Base-by-base conservation (phyloP, 352 stramenopile genomes). In the Blastocystis hominis region DNA sequence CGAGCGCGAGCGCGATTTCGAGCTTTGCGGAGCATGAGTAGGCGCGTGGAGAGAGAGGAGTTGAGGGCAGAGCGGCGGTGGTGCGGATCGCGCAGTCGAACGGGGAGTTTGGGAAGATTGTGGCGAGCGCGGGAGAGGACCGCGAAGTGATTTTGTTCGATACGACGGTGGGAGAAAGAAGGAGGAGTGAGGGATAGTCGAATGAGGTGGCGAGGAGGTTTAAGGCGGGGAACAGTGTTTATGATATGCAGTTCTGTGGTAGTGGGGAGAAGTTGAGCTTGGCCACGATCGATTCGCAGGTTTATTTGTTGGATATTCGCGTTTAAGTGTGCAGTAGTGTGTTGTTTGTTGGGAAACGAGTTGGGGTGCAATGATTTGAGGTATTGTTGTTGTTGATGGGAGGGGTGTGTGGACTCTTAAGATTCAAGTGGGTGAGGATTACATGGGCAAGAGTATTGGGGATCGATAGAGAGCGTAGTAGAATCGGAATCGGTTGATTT, bases 221-320 rank as follows among this genome's bases (percentile, higher is more conserved):
- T 42, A 84, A 84, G 55, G 72, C 72, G 53, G 68, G 68, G 10
- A 66, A 61, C 56, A 50, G 68, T 42, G 54, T 84, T 7, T 84
- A 68, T 34, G 72, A 84, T 24, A 84, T 84, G 72, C 24, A 50
- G 20, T 84, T 84, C 53, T 47, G 46, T 34, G n/a, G 15, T 24
- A 34, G 47, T 38, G 72, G 72, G 15, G 72, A 84, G 34, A 47
- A 66, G 1, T 24, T 84, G 20, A 66, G 72, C 53, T 46, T 84
- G 24, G 72, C 72, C 2, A 84, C 72, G 2, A 56, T 66, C n/a
- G 72, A 84, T 13, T 66, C 72, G 13, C 72, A 84, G 42, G 72
- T 84, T 15, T 66, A 64, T 66, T 47, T 84, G 6, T 69, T 84
- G 46, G 72, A 84, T 84, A 84, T 84, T 84, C 72, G 72, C 42